These are phyloP conservation scores for Jatropha multifida DNA, from an alignment of 441 rosid genomes.

Conservation along the genomic window DNA sequence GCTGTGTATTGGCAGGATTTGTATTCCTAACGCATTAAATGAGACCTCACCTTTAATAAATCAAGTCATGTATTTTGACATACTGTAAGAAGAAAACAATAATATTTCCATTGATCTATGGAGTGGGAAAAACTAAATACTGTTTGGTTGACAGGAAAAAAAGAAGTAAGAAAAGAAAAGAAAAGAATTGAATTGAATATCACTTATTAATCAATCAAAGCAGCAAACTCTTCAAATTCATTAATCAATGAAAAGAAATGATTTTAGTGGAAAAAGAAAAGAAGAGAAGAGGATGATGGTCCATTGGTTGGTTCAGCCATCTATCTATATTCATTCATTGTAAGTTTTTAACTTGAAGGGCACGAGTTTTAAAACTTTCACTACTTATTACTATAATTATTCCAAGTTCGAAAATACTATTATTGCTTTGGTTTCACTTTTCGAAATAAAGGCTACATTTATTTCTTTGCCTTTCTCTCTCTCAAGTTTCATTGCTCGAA, in stretches of 20 bases:
- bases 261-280: background rate
- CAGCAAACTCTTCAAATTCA: background rate
- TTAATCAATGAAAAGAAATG: conserved; percentile 12
- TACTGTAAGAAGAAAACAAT: background rate
- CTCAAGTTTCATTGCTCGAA: background rate
- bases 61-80: too few species aligned
- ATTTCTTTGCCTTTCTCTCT: background rate
- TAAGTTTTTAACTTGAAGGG: conserved; percentile 7
- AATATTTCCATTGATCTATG: too few species aligned
- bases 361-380: conserved; percentile 17
- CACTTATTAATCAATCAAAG: conserved; percentile 11
- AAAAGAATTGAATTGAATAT: background rate
- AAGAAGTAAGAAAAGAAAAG: background rate
- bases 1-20: background rate
- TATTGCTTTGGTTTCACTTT: conserved; percentile 15
- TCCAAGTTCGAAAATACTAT: background rate
- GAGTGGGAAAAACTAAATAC: too few species aligned
- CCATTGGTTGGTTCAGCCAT: background rate
- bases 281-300: conserved; percentile 1
- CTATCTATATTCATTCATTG: background rate
- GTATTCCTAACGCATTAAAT: background rate
- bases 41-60: background rate
- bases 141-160: background rate
- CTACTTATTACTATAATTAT: conserved; percentile 2
- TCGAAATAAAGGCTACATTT: conserved; percentile 7